These are phyloP conservation scores for Elsinoe perseae DNA, from an alignment of 2,329 filamentous ascomycete genomes.

Conservation along the genomic window DNA sequence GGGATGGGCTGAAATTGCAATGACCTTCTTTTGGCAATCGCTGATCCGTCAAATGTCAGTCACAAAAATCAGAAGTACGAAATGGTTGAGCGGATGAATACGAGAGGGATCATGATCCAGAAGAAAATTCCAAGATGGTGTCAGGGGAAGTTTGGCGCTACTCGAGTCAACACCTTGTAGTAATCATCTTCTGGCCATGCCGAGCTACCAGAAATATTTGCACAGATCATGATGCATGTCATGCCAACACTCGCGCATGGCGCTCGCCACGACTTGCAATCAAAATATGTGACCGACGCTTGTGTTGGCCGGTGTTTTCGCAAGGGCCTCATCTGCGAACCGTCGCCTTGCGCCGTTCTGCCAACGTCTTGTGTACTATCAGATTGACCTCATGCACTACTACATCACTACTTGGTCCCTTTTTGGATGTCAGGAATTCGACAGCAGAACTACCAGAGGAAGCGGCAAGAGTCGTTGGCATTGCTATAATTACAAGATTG, in stretches of 20 bases:
- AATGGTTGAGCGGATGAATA: slow-evolving; percentile 2
- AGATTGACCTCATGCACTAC: not conserved
- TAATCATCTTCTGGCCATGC: no score
- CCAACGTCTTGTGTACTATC: not conserved
- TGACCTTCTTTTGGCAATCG: slow-evolving; percentile 10
- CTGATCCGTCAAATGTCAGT: slow-evolving; percentile 11
- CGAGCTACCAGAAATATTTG: no score
- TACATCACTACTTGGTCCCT: not conserved
- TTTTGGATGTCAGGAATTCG: not conserved
- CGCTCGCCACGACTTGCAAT: not conserved
- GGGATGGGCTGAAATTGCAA: slow-evolving; percentile 10
- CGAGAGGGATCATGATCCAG: slow-evolving; percentile 8
- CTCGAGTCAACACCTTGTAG: not conserved
- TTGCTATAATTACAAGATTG: slow-evolving; percentile 16
- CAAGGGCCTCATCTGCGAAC: slow-evolving; percentile 4
- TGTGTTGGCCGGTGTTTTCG: not conserved
- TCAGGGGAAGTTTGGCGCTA: not conserved
- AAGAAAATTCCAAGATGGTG: not conserved
- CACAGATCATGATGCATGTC: not conserved
- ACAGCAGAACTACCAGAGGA: not conserved
- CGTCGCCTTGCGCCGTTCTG: not conserved
- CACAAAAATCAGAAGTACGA: not conserved
- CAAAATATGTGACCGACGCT: not conserved
- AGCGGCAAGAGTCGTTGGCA: not conserved
- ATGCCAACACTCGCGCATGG: not conserved